Evolutionary conservation across 495 filamentous ascomycete genomes (phyloP), one percentile per base, ranked within the genome.

Genomic region (Lichina pygmaea): DNA sequence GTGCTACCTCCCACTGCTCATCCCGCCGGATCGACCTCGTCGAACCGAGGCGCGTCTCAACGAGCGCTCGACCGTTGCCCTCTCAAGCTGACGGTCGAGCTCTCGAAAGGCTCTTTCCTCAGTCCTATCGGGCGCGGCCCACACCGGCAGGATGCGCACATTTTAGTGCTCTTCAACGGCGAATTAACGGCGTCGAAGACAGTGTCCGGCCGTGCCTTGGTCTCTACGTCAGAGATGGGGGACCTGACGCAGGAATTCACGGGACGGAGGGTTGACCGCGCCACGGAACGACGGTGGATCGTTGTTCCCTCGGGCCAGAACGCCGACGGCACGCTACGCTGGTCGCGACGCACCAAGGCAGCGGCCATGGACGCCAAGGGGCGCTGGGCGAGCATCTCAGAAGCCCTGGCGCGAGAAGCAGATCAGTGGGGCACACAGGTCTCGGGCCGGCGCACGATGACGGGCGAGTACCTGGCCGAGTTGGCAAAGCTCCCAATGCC

Each of bases 161-260:
- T 68, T 40, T 61, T 62, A 15, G 56, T 66, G 16, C 64, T 60
- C 50, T 50, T 63, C 49, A 67, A 68, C 46, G 65, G 65, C 17
- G 47, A 59, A 6, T 50, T 66, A 3, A 51, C 50, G 3, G 50
- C 42, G 8, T 57, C 57, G n/a, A 44, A 48, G 7, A 53, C 53
- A 34, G 16, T 59, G 32, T 48, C 53, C 51, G 46, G 32, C 24
- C 24, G 24, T 24, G 24, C 24, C 24, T 24, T 24, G 24, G 24
- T 24, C 24, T 24, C 24, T 24, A 24, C 16, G 48, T n/a, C 38
- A 9, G 24, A 24, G 12, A 34, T 47, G 7, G 15, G 52, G 11
- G 46, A 47, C 33, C 8, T 34, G 17, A 10, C 8, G 41, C 46
- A 45, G 34, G 44, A 13, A 24, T 63, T 64, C 47, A 47, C 58